Evolutionary conservation across 1,284 basidiomycete genomes (phyloP).

Genomic region (Boletus subluridellus): DNA sequence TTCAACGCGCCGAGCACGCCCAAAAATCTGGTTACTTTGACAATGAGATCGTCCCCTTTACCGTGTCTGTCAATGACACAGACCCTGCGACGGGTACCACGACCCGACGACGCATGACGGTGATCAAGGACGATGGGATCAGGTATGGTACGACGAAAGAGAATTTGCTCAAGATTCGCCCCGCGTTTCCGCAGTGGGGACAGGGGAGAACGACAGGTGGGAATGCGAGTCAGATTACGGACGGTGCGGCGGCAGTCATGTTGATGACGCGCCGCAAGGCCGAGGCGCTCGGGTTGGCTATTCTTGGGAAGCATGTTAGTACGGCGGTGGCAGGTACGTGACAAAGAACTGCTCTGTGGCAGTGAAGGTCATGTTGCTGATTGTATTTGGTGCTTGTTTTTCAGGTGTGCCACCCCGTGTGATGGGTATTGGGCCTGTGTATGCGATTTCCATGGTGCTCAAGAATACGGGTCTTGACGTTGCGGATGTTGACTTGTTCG

Average conservation of each 20-base stretch:
- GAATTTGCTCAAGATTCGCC: conserved; percentile 60
- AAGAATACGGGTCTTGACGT: conserved; percentile 61
- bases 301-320: conserved; percentile 77
- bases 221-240: conserved; percentile 85
- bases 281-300: conserved; percentile 68
- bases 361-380: not conserved
- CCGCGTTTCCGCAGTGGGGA: conserved; percentile 89
- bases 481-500: conserved; percentile 77
- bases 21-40: conserved; percentile 67
- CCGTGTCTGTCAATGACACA: conserved; percentile 53
- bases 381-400: not conserved
- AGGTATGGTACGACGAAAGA: conserved; percentile 75
- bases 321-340: conserved; percentile 66
- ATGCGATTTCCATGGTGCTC: conserved; percentile 70
- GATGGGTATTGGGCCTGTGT: conserved; percentile 80
- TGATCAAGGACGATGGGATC: conserved; percentile 81
- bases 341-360: not conserved
- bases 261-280: conserved; percentile 87
- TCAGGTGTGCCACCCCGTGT: conserved; percentile 70
- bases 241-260: conserved; percentile 82
- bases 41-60: conserved; percentile 80
- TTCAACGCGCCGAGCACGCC: conserved; percentile 70
- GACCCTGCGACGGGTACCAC: conserved; percentile 45
- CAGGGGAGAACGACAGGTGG: conserved; percentile 79
- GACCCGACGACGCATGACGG: conserved; percentile 50